Conservation (phyloP, 2,329 filamentous ascomycete species). For the Trichoderma endophyticum region DNA sequence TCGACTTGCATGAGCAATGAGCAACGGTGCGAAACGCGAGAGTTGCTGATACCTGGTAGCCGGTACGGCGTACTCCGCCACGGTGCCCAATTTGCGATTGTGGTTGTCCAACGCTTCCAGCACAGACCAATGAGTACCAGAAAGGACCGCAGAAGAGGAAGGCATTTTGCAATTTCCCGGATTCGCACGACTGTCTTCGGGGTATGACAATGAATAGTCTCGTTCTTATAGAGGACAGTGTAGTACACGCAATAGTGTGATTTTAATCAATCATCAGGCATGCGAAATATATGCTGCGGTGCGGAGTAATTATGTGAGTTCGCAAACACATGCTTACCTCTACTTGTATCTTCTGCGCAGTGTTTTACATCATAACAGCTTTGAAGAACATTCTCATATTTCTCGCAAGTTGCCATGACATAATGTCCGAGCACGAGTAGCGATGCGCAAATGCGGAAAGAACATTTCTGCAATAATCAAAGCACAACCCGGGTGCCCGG, state of each 20-base stretch:
- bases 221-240: not conserved
- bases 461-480: not conserved
- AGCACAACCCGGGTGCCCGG: not conserved
- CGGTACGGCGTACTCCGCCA: conserved; percentile 4
- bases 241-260: not conserved
- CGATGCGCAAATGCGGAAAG: not conserved
- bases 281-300: not conserved
- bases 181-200: not conserved
- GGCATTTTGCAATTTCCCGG: not conserved
- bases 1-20: not conserved
- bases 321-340: not conserved
- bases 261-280: not conserved
- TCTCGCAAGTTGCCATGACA: no score
- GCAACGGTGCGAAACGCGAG: not conserved
- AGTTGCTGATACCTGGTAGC: conserved; percentile 11
- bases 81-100: not conserved
- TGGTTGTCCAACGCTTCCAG: not conserved
- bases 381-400: not conserved
- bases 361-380: not conserved
- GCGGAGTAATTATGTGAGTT: not conserved
- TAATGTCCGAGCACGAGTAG: not conserved
- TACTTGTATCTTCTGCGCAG: not conserved
- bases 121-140: conserved; percentile 1
- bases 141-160: not conserved
- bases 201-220: not conserved